Base-by-base conservation (phyloP, 2,329 filamentous ascomycete species). In the Cladophialophora chaetospira region DNA sequence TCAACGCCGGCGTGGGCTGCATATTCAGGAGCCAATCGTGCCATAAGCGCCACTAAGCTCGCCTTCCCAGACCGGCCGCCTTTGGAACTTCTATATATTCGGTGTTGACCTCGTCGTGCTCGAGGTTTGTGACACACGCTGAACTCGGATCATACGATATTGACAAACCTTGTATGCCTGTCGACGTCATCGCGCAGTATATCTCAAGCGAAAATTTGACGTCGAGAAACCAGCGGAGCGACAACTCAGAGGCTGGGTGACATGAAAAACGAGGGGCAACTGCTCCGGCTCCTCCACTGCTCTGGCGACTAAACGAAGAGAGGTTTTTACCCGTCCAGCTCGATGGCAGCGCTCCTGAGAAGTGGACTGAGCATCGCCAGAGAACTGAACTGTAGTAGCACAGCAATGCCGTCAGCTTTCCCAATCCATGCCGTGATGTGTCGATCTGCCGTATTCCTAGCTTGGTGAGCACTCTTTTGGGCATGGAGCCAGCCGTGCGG, bases 101-200 rank as follows among this genome's bases (percentile, higher is more conserved):
- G 9, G 25, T 17, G 11, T 8, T 10, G 31, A 10, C n/a, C 29
- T 23, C 42, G 11, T 43, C 23, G 11, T 31, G 35, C n/a, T 26
- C 15, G 25, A 35, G 33, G 15, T 1, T 48, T 28, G 15, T n/a
- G 31, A 26, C 45, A 23, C 11, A 8, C 33, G 45, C 45, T 49
- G 29, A 15, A 15, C 19, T 49, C 3, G 17, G 15, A 17, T 19
- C 36, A 10, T 51, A 6, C 48, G 23, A 51, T 35, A 31, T 5
- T 17, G 33, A 51, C 26, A 33, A 42, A 55, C 56, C 56, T 42
- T 53, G 49, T 19, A 33, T 43, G 45, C 35, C 42, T 19, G 26
- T 55, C 53, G 55, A 61, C 59, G 59, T 61, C 59, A 61, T 58
- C 40, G 46, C 48, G 55, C 58, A 61, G 55, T 35, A 25, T 15